Evolutionary conservation across 305 asterid species (phyloP).

Genomic region (Solanum chacoense): DNA sequence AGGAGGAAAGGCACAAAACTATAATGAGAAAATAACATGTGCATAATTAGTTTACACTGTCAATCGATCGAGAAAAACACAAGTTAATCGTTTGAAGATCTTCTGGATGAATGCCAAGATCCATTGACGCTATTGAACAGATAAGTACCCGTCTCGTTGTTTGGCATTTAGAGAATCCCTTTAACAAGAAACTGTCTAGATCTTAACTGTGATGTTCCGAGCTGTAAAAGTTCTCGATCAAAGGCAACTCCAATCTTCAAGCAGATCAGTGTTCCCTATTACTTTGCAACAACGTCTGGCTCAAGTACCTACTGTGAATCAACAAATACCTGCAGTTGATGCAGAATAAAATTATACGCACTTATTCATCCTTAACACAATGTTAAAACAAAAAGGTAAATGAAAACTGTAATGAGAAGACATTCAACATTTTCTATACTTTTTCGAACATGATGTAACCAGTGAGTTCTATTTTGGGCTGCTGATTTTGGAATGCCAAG

Average conservation of each 20-base stretch:
- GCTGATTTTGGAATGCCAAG: neutral
- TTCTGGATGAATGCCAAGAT: neutral
- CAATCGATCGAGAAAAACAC: neutral
- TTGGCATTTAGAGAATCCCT: neutral
- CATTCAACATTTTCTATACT: neutral
- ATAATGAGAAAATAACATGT: neutral
- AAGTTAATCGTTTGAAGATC: neutral
- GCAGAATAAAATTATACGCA: neutral
- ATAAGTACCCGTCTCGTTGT: neutral
- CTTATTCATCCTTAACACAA: neutral
- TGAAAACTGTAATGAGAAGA: neutral
- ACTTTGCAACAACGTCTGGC: neutral
- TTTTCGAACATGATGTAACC: neutral
- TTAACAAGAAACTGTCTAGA: neutral
- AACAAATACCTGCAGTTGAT: conserved; percentile 13
- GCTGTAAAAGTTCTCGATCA: neutral
- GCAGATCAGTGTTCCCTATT: neutral
- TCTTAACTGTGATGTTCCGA: neutral
- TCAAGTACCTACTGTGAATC: neutral
- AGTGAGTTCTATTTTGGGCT: neutral
- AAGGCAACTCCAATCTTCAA: neutral
- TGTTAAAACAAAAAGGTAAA: neutral
- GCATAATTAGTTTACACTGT: neutral
- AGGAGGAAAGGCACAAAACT: neutral
- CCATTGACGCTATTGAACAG: neutral